phyloP scores from a whole-genome alignment of 345 rosid genomes.

The Zanthoxylum bungeanum region DNA sequence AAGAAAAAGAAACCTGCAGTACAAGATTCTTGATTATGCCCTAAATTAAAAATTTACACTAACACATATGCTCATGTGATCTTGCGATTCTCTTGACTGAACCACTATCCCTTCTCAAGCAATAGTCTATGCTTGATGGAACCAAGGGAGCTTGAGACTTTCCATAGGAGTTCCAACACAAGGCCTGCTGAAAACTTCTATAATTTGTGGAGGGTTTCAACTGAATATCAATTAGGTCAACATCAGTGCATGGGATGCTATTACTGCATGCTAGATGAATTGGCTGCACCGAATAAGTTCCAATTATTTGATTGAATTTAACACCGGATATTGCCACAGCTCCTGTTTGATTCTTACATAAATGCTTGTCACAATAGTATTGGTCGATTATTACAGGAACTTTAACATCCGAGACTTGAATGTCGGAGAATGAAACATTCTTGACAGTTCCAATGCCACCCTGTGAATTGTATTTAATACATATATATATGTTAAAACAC shows the following conservation, averaged over 20 bases:
- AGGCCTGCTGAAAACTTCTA: constrained; percentile 36
- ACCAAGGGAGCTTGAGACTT: constrained; percentile 62
- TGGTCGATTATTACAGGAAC: constrained; percentile 81
- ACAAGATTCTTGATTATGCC: background rate
- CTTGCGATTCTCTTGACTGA: constrained; percentile 36
- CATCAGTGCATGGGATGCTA: constrained; percentile 63
- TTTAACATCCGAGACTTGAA: constrained; percentile 65
- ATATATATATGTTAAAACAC: background rate
- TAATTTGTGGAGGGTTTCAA: constrained; percentile 43
- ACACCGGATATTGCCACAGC: constrained; percentile 73
- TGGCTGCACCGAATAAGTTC: constrained; percentile 65
- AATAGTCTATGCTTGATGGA: constrained; percentile 82
- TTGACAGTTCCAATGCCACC: constrained; percentile 78
- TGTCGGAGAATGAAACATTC: constrained; percentile 70
- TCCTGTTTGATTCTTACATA: constrained; percentile 69
- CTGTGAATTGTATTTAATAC: constrained; percentile 25
- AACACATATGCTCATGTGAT: constrained; percentile 55
- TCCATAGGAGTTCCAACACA: constrained; percentile 89
- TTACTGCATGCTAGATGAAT: constrained; percentile 74
- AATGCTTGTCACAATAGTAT: constrained; percentile 73
- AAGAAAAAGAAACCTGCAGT: background rate
- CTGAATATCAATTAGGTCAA: constrained; percentile 59
- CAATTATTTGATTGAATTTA: constrained; percentile 54
- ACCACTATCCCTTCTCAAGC: constrained; percentile 46
- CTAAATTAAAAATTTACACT: background rate